Percentiles rank a stretch among this genome's conserved stretches.
These are phyloP conservation scores for Viola odorata DNA, from an alignment of 345 rosid genomes.

Conservation along the genomic window DNA sequence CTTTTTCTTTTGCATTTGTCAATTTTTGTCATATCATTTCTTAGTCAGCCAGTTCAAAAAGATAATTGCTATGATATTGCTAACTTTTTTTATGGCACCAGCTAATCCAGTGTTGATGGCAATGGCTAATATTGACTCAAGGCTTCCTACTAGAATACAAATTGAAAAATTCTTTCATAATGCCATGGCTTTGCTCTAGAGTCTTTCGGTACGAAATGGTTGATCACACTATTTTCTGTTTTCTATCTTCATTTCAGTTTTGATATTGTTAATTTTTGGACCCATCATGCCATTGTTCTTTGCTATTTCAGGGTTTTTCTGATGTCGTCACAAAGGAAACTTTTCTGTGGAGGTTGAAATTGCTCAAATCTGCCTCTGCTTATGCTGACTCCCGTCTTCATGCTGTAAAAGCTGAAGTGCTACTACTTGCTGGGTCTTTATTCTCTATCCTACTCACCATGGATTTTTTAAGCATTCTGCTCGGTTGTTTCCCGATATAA, in stretches of 20 bases:
- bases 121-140: conserved; percentile 39
- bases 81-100: conserved; percentile 23
- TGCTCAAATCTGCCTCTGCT: conserved; percentile 57
- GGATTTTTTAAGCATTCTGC: background rate
- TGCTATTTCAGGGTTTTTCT: conserved; percentile 51
- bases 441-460: conserved; percentile 1
- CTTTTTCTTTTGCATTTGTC: conserved; percentile 1
- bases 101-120: conserved; percentile 86
- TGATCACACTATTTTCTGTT: background rate
- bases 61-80: background rate
- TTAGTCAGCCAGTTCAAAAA: background rate
- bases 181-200: conserved; percentile 55
- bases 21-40: background rate
- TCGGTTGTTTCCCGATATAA: too few species aligned
- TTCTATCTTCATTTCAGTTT: background rate
- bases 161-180: conserved; percentile 44
- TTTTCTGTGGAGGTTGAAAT: conserved; percentile 69
- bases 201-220: conserved; percentile 50
- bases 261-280: background rate
- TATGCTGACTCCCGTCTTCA: conserved; percentile 77
- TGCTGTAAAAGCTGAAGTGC: conserved; percentile 77
- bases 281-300: background rate
- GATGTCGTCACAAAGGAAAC: conserved; percentile 60
- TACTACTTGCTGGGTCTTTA: conserved; percentile 62
- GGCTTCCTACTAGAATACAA: conserved; percentile 43